These are phyloP conservation scores for Asterella californica DNA, from an alignment of 225 moss, liverwort and hornwort species.

Conservation along the genomic window DNA sequence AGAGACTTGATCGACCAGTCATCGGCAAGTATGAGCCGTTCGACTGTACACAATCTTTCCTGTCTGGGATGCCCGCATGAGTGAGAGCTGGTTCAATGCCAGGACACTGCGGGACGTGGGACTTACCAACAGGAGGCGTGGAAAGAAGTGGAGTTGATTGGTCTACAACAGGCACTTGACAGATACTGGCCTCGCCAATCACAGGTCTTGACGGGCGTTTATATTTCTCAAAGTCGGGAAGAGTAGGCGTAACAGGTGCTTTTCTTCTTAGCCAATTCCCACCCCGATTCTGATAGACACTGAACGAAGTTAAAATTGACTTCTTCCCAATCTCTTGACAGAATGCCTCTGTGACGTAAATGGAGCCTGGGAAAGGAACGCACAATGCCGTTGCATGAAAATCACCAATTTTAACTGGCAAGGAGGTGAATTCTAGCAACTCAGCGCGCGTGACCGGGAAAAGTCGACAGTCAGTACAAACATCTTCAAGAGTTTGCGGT, in stretches of 20 bases:
- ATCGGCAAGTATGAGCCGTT: not conserved
- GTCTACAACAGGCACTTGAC: not conserved
- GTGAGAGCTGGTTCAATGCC: not conserved
- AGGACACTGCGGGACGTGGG: not conserved
- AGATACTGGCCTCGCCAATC: not conserved
- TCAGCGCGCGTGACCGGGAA: not conserved
- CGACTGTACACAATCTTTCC: not conserved
- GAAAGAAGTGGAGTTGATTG: not conserved
- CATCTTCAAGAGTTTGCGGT: conserved; percentile 6
- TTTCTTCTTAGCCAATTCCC: not conserved
- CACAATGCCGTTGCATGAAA: not conserved
- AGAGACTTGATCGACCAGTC: not conserved
- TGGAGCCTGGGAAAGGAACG: not conserved
- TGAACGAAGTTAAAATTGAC: not conserved
- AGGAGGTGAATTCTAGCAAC: not conserved
- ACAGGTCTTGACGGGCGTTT: not conserved
- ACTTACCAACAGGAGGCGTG: not conserved
- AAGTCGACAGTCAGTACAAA: conserved; percentile 1
- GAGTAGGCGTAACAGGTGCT: not conserved
- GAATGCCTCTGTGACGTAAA: not conserved
- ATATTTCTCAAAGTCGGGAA: no score
- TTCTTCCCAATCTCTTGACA: not conserved
- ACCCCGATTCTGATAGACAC: not conserved
- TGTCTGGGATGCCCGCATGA: not conserved
- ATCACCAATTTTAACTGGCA: not conserved